Evolutionary conservation across 441 rosid species (phyloP).

Genomic region (Euphorbia celastroides): DNA sequence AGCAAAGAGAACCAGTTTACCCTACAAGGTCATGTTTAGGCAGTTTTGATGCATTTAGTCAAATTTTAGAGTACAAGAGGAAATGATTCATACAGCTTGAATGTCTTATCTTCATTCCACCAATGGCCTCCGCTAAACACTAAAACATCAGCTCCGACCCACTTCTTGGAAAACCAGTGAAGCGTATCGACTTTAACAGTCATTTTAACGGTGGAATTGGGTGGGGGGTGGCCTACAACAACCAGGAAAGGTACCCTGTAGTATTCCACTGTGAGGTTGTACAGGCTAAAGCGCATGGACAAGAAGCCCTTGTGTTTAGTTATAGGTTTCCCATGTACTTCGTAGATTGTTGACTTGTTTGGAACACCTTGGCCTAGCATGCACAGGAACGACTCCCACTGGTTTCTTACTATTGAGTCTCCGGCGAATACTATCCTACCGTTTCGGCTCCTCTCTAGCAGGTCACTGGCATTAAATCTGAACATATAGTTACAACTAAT

Average conservation of each 20-base stretch:
- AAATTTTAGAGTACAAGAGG: not conserved
- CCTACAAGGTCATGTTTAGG: no score
- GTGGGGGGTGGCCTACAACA: slow-evolving; percentile 46
- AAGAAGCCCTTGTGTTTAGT: slow-evolving; percentile 84
- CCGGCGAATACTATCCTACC: no score
- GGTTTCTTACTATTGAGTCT: no score
- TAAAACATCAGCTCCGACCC: slow-evolving; percentile 70
- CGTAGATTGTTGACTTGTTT: slow-evolving; percentile 57
- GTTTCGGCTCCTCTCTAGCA: slow-evolving; percentile 63
- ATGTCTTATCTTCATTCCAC: slow-evolving; percentile 78
- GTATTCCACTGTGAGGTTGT: slow-evolving; percentile 73
- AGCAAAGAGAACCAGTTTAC: no score
- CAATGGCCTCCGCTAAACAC: slow-evolving; percentile 79
- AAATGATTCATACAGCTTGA: slow-evolving; percentile 33
- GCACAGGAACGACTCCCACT: slow-evolving; percentile 86
- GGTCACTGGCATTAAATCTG: slow-evolving; percentile 72
- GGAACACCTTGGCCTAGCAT: slow-evolving; percentile 57
- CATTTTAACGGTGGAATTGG: slow-evolving; percentile 31
- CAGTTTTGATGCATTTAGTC: no score
- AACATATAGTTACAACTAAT: slow-evolving; percentile 4
- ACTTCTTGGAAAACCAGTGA: slow-evolving; percentile 56
- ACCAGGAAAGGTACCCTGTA: slow-evolving; percentile 76
- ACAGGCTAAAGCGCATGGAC: slow-evolving; percentile 54
- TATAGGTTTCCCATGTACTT: slow-evolving; percentile 64
- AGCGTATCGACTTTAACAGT: slow-evolving; percentile 56